phyloP scores from a whole-genome alignment of 805 yeast species.

The Metschnikowia anglica region DNA sequence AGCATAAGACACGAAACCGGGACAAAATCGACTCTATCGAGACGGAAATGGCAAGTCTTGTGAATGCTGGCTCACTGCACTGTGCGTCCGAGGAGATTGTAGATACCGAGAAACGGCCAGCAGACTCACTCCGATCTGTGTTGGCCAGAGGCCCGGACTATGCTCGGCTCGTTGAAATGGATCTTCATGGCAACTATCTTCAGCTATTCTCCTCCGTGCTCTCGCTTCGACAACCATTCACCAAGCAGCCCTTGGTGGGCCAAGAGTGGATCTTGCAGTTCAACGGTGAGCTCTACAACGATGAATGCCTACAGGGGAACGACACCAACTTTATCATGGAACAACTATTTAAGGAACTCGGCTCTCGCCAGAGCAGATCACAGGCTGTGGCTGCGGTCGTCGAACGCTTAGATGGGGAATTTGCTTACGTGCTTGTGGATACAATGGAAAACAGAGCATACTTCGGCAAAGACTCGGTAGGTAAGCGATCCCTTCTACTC shows the following conservation, averaged over 20 bases:
- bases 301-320: conserved; percentile 49
- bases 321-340: conserved; percentile 61
- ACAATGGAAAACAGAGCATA: conserved; percentile 40
- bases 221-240: conserved; percentile 76
- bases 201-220: conserved; percentile 69
- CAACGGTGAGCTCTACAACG: conserved; percentile 87
- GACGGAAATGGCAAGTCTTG: conserved; percentile 8
- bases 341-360: conserved; percentile 24
- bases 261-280: conserved; percentile 56
- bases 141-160: conserved; percentile 67
- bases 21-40: conserved; percentile 13
- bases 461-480: conserved; percentile 84
- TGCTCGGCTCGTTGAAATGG: conserved; percentile 21
- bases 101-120: not conserved
- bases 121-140: conserved; percentile 21
- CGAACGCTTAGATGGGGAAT: conserved; percentile 71
- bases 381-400: conserved; percentile 35
- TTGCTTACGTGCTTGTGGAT: conserved; percentile 63
- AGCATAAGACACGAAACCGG: conserved; percentile 25
- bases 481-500: conserved; percentile 74
- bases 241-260: conserved; percentile 62
- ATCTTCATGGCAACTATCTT: conserved; percentile 12
- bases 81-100: not conserved
- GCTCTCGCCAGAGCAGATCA: not conserved
- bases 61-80: not conserved